Conservation (phyloP, 306 rosid genomes). For the Gynostemma pentaphyllum region DNA sequence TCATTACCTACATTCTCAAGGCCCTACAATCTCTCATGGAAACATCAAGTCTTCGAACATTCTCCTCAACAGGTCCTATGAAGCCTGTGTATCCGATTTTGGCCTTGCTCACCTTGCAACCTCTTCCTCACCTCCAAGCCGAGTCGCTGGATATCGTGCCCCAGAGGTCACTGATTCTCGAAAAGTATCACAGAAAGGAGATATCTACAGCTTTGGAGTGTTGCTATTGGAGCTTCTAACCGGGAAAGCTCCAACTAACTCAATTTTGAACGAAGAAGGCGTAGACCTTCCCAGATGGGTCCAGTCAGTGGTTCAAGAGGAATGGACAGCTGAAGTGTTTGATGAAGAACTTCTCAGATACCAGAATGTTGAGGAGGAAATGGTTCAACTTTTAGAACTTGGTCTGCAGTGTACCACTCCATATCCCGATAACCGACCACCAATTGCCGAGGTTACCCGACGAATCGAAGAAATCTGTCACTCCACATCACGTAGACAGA, state of each 20-base stretch:
- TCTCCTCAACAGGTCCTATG: slow-evolving; percentile 57
- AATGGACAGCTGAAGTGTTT: slow-evolving; percentile 74
- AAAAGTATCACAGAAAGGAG: slow-evolving; percentile 62
- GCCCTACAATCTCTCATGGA: slow-evolving; percentile 60
- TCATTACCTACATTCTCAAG: slow-evolving; percentile 58
- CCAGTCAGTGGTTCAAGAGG: slow-evolving; percentile 62
- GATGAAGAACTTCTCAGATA: slow-evolving; percentile 87
- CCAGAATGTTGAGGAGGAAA: slow-evolving; percentile 81
- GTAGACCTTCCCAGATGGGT: slow-evolving; percentile 98
- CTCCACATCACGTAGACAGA: slow-evolving; percentile 23
- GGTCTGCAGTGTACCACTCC: slow-evolving; percentile 60
- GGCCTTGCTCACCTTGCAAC: slow-evolving; percentile 70
- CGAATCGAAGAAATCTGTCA: slow-evolving; percentile 52
- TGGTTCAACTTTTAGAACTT: slow-evolving; percentile 72
- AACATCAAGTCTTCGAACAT: slow-evolving; percentile 81
- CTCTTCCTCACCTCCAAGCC: slow-evolving; percentile 55
- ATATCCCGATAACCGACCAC: slow-evolving; percentile 68
- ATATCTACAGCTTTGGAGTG: slow-evolving; percentile 85
- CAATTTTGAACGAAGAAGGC: slow-evolving; percentile 64
- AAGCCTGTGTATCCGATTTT: slow-evolving; percentile 66
- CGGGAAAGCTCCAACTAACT: slow-evolving; percentile 75
- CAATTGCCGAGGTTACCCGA: slow-evolving; percentile 49
- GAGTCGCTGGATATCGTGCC: slow-evolving; percentile 74
- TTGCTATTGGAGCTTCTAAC: slow-evolving; percentile 80
- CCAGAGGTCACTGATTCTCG: slow-evolving; percentile 71